These are phyloP conservation scores for Microdochium bolleyi DNA, from an alignment of 2,329 filamentous ascomycete genomes.

Conservation along the genomic window DNA sequence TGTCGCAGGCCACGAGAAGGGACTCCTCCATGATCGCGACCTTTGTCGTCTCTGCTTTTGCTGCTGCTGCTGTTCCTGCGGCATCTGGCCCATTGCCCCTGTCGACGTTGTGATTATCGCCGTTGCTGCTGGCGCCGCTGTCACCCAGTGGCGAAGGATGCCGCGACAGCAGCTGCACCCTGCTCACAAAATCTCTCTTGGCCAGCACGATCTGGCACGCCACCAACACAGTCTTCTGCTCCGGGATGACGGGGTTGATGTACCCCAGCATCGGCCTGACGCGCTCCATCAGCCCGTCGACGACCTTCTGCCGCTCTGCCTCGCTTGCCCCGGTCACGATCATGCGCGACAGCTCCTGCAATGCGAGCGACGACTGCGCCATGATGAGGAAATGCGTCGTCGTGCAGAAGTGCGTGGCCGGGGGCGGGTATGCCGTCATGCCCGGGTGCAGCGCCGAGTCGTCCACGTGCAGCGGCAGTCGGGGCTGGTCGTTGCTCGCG, in stretches of 20 bases:
- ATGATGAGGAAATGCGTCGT: background rate
- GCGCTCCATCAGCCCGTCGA: conserved; percentile 30
- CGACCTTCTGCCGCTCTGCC: conserved; percentile 28
- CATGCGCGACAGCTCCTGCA: conserved; percentile 27
- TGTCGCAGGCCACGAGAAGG: conserved; percentile 21
- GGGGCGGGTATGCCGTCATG: conserved; percentile 36
- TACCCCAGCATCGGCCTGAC: conserved; percentile 39
- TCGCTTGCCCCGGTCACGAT: conserved; percentile 14
- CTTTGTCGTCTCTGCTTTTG: background rate
- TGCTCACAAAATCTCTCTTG: conserved; percentile 25
- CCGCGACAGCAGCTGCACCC: conserved; percentile 14
- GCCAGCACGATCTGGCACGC: conserved; percentile 16
- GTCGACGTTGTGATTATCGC: background rate
- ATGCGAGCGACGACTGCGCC: conserved; percentile 45
- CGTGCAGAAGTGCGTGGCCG: conserved; percentile 30
- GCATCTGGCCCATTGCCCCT: background rate
- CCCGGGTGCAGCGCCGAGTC: conserved; percentile 41
- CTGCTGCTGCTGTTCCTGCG: conserved; percentile 2
- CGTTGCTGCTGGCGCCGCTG: conserved; percentile 9
- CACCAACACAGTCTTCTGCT: conserved; percentile 21
- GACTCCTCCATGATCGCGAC: conserved; percentile 16
- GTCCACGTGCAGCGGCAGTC: conserved; percentile 46
- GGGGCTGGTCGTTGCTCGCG: conserved; percentile 35
- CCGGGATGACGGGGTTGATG: conserved; percentile 44
- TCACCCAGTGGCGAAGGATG: conserved; percentile 10